These are phyloP conservation scores for Alternaria ventricosa DNA, from an alignment of 2,329 filamentous ascomycete genomes.

Conservation along the genomic window DNA sequence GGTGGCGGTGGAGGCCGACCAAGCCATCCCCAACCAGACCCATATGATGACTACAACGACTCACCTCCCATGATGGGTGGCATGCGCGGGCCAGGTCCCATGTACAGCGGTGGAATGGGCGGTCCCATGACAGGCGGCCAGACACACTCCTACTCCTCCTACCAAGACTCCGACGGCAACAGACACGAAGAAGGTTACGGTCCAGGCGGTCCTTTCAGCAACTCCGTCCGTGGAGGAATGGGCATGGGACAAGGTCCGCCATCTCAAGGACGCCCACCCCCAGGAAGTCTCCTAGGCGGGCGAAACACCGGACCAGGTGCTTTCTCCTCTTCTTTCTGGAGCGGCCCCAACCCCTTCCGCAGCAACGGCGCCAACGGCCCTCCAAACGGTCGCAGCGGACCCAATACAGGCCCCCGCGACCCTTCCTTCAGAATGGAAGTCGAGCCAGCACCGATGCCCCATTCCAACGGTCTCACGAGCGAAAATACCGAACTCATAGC, in stretches of 20 bases:
- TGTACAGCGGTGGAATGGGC: not conserved
- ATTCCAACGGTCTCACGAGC: not conserved
- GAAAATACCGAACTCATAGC: not conserved
- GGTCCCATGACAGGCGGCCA: not conserved
- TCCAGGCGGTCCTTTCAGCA: not conserved
- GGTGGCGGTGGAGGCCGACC: not conserved
- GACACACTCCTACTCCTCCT: not conserved
- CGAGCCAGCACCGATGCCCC: not conserved
- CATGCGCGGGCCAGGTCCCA: not conserved
- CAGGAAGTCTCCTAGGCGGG: not conserved
- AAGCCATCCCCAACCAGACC: not conserved
- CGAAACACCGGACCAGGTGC: not conserved
- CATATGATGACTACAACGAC: not conserved
- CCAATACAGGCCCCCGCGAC: not conserved
- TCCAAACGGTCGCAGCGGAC: not conserved
- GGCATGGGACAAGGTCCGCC: not conserved
- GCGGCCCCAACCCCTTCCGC: not conserved
- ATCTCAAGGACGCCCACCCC: not conserved
- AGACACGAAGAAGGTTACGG: not conserved
- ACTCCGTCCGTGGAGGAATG: not conserved
- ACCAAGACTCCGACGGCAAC: not conserved
- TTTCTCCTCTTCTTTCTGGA: not conserved
- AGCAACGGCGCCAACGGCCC: not conserved
- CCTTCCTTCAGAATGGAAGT: not conserved
- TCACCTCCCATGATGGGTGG: not conserved